Percentiles rank a stretch among this genome's conserved stretches.
phyloP scores from a whole-genome alignment of 2,329 filamentous ascomycete genomes.

The Stromatinia cepivora region DNA sequence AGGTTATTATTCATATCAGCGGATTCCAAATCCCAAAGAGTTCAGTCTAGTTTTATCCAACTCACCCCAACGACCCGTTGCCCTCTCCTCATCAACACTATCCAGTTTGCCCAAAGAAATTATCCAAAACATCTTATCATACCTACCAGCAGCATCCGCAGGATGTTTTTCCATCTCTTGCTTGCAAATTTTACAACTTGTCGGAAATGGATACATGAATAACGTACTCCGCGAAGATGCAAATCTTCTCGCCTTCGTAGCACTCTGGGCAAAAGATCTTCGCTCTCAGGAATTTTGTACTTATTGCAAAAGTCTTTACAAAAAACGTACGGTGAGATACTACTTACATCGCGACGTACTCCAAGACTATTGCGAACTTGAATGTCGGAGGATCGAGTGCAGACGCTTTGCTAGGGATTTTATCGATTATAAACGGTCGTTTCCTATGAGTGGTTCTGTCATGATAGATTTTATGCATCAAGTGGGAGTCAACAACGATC shows the following conservation, averaged over 20 bases:
- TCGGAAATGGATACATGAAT: neutral
- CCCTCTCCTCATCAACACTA: neutral
- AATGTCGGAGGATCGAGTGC: too few relatives aligned
- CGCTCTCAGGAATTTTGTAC: neutral
- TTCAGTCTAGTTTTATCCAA: neutral
- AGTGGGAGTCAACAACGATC: too few relatives aligned
- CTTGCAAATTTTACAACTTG: neutral
- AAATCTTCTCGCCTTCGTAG: neutral
- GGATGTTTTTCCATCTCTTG: neutral
- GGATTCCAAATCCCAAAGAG: too few relatives aligned
- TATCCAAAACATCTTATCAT: neutral
- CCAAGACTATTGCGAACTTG: too few relatives aligned
- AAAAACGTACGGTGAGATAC: neutral
- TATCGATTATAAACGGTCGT: too few relatives aligned
- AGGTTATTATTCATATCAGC: neutral
- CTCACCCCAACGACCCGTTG: neutral
- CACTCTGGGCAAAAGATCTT: neutral
- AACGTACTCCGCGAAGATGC: neutral
- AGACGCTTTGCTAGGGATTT: too few relatives aligned
- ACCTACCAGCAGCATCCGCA: neutral
- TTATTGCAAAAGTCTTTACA: neutral
- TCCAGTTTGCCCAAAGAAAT: neutral
- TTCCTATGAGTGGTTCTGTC: too few relatives aligned
- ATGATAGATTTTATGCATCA: too few relatives aligned
- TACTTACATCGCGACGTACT: neutral